These are phyloP conservation scores for Pleodorina starrii DNA, from an alignment of 139 green algal species.

Conservation along the genomic window DNA sequence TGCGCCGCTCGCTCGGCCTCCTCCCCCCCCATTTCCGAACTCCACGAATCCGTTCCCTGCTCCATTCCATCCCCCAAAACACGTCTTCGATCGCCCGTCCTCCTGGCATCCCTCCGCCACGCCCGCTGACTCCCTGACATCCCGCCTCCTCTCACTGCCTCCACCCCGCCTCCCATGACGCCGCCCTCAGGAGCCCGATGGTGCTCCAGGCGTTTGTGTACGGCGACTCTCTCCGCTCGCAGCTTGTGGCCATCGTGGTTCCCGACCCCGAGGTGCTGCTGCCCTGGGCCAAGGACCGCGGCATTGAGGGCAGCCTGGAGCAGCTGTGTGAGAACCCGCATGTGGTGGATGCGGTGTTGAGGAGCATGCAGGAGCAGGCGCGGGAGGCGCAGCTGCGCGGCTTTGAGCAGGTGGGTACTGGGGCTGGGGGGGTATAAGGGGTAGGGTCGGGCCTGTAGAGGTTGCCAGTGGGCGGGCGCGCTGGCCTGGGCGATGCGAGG, in stretches of 20 bases:
- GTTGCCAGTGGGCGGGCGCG: no score
- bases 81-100: no score
- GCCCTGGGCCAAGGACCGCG: conserved; percentile 86
- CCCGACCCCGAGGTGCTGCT: conserved; percentile 93
- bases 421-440: neutral
- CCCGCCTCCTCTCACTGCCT: no score
- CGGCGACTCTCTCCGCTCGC: conserved; percentile 84
- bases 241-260: conserved; percentile 93
- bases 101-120: no score
- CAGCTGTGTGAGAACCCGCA: conserved; percentile 72
- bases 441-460: no score
- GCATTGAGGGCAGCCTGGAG: conserved; percentile 62
- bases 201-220: conserved; percentile 93
- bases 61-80: no score
- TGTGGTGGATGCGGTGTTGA: conserved; percentile 77
- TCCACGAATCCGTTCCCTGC: no score
- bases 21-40: no score
- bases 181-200: conserved; percentile 69
- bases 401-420: conserved; percentile 84
- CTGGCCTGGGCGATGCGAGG: neutral
- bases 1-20: no score
- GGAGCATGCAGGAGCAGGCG: conserved; percentile 87
- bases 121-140: no score
- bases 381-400: conserved; percentile 84
- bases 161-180: no score